Conservation (phyloP, 148 eudicot genomes). For the Cornus florida region DNA sequence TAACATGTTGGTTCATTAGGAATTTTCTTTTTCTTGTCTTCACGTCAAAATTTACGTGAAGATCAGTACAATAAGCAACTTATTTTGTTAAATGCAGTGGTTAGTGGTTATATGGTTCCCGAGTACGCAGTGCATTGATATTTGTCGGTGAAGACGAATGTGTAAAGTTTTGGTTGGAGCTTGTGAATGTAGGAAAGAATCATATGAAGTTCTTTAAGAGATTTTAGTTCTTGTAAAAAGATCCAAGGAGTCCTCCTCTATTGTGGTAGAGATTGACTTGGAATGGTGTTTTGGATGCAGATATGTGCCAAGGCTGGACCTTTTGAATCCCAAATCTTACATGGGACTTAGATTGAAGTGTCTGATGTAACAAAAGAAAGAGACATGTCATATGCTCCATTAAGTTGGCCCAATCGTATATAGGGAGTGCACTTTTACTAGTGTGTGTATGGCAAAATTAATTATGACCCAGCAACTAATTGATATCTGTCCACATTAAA, state of each 20-base stretch:
- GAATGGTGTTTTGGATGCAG: too few relatives aligned
- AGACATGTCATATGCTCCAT: not conserved
- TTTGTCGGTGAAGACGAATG: constrained; percentile 80
- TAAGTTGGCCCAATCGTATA: too few relatives aligned
- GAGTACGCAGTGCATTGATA: constrained; percentile 80
- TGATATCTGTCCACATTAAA: too few relatives aligned
- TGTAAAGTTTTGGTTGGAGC: constrained; percentile 85
- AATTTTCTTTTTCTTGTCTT: not conserved
- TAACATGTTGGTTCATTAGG: not conserved
- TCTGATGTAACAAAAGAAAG: not conserved
- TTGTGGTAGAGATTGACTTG: too few relatives aligned
- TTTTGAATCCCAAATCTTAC: too few relatives aligned
- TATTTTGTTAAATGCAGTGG: constrained; percentile 35
- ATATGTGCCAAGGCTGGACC: too few relatives aligned
- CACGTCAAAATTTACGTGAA: not conserved
- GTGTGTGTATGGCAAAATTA: too few relatives aligned
- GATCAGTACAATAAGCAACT: not conserved
- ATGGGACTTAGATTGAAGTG: too few relatives aligned
- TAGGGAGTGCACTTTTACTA: too few relatives aligned
- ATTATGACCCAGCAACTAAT: too few relatives aligned
- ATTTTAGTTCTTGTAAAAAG: not conserved
- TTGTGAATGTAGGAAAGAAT: constrained; percentile 79
- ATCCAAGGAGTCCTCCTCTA: not conserved
- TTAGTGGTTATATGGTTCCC: constrained; percentile 76
- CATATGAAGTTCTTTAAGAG: constrained; percentile 9